phyloP scores from a whole-genome alignment of 495 filamentous ascomycete species.

The Penicillium psychrofluorescens region DNA sequence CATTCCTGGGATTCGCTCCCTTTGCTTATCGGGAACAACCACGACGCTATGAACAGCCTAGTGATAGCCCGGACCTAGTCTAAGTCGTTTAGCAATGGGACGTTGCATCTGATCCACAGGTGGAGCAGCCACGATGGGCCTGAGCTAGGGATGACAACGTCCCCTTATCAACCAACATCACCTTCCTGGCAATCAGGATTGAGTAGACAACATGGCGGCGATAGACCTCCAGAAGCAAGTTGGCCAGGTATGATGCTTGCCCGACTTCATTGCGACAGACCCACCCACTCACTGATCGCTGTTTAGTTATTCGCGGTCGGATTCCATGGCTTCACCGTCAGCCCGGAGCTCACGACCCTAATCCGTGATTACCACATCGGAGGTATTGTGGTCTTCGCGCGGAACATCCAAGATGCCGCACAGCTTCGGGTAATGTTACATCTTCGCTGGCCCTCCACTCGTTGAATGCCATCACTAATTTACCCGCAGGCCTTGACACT shows the following conservation, averaged over 20 bases:
- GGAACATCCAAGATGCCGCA: slow-evolving; percentile 32
- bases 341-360: slow-evolving; percentile 39
- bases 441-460: neutral
- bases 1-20: slow-evolving; percentile 1
- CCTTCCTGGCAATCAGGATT: too few species aligned
- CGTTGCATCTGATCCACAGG: too few species aligned
- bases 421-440: slow-evolving; percentile 30
- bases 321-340: slow-evolving; percentile 37
- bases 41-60: neutral
- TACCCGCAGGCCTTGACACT: slow-evolving; percentile 24
- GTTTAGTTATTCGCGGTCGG: slow-evolving; percentile 43
- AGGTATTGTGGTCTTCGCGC: slow-evolving; percentile 38
- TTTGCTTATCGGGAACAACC: too few species aligned
- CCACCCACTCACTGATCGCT: slow-evolving; percentile 1
- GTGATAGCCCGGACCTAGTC: neutral
- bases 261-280: too few species aligned
- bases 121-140: too few species aligned
- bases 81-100: too few species aligned
- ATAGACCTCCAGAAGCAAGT: slow-evolving; percentile 25
- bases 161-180: too few species aligned
- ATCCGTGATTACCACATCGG: slow-evolving; percentile 41
- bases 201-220: slow-evolving; percentile 10
- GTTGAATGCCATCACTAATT: slow-evolving; percentile 1
- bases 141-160: too few species aligned
- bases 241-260: slow-evolving; percentile 19